Conservation (phyloP, 2,329 filamentous ascomycete genomes). For the Fusarium foetens region DNA sequence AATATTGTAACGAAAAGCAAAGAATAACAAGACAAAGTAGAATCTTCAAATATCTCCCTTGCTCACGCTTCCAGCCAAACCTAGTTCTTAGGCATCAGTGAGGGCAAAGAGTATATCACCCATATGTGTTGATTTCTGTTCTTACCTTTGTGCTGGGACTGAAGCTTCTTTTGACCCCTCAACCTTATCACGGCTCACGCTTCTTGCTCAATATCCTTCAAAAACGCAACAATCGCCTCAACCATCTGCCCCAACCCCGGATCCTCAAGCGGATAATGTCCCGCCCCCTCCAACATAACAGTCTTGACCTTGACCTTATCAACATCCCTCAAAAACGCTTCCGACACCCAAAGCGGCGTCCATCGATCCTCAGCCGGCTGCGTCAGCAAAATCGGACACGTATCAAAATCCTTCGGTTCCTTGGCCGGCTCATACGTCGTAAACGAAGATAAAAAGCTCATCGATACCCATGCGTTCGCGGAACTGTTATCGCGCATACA, state of each 20-base stretch:
- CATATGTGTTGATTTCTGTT: neutral
- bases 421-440: neutral
- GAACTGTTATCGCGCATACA: neutral
- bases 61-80: fast-evolving
- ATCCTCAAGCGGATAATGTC: slow-evolving; percentile 12
- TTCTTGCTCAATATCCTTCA: neutral
- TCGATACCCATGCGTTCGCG: neutral
- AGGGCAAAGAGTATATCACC: neutral
- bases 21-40: neutral
- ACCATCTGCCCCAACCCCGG: neutral
- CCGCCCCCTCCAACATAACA: neutral
- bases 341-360: neutral
- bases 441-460: neutral
- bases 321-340: slow-evolving; percentile 1
- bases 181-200: neutral
- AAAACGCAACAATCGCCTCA: neutral
- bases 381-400: slow-evolving; percentile 8
- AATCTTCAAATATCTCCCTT: neutral
- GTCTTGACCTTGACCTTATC: neutral
- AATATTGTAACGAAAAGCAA: neutral
- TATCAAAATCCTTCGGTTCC: slow-evolving; percentile 6
- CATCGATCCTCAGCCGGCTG: neutral
- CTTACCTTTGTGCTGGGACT: too few relatives aligned
- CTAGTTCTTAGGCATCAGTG: neutral
- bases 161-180: neutral